Evolutionary conservation across 345 rosid species (phyloP).

Genomic region (Aquilaria sinensis): DNA sequence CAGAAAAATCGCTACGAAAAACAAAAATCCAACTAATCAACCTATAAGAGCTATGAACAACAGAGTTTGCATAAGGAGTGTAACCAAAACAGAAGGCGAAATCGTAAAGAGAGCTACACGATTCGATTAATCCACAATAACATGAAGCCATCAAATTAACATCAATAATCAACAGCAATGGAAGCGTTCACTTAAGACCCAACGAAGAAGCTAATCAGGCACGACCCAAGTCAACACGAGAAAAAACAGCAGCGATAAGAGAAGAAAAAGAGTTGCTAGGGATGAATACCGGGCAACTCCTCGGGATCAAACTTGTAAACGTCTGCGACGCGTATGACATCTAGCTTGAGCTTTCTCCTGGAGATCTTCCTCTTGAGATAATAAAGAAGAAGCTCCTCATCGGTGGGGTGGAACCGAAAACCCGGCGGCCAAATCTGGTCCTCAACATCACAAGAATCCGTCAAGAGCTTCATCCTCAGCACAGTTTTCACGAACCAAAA

Average conservation of each 20-base stretch:
- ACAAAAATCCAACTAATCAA: too few species aligned
- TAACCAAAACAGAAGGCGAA: too few species aligned
- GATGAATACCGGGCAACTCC: constrained; percentile 67
- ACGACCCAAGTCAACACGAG: too few species aligned
- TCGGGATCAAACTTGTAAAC: constrained; percentile 95
- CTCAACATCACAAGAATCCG: constrained; percentile 17
- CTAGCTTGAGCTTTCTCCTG: constrained; percentile 37
- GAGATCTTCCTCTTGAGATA: constrained; percentile 83
- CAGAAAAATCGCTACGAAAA: too few species aligned
- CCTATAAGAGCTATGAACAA: too few species aligned
- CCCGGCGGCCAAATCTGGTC: constrained; percentile 77
- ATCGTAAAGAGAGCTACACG: not conserved
- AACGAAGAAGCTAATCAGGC: not conserved
- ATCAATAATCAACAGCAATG: too few species aligned
- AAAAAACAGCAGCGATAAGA: not conserved
- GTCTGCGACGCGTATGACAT: constrained; percentile 65
- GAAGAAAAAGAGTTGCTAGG: too few species aligned
- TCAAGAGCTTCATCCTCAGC: constrained; percentile 20
- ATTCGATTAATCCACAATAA: too few species aligned
- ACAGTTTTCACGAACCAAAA: too few species aligned
- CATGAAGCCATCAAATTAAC: too few species aligned
- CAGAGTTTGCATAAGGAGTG: too few species aligned
- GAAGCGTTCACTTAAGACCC: too few species aligned
- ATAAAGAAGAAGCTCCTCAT: constrained; percentile 76
- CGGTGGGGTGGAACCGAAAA: constrained; percentile 91